Evolutionary conservation across 768 basidiomycete genomes (phyloP).

Genomic region (Lepiota venenata): DNA sequence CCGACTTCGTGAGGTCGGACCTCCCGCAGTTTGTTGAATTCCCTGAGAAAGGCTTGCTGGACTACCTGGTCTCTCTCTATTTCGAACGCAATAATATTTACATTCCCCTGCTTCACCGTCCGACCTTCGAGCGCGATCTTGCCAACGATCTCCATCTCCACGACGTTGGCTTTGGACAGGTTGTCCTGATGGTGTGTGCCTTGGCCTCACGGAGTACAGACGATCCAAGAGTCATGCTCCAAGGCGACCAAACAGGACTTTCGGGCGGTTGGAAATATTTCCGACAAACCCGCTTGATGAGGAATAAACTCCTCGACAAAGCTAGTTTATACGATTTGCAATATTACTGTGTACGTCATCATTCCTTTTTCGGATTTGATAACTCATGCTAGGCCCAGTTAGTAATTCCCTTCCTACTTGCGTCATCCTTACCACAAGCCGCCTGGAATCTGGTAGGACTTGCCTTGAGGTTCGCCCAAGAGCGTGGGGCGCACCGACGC

Average conservation of each 20-base stretch:
- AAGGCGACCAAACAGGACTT: slow-evolving; percentile 33
- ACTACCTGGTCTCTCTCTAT: slow-evolving; percentile 50
- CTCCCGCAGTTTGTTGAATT: slow-evolving; percentile 32
- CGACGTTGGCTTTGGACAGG: slow-evolving; percentile 48
- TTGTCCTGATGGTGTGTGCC: slow-evolving; percentile 66
- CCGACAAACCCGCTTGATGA: slow-evolving; percentile 57
- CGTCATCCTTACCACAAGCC: slow-evolving; percentile 46
- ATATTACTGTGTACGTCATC: slow-evolving; percentile 52
- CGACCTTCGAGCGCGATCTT: slow-evolving; percentile 54
- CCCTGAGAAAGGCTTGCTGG: slow-evolving; percentile 47
- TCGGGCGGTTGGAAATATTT: slow-evolving; percentile 62
- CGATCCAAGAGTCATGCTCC: slow-evolving; percentile 36
- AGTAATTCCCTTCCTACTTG: slow-evolving; percentile 30
- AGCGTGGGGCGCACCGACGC: slow-evolving; percentile 59
- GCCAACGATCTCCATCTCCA: slow-evolving; percentile 42
- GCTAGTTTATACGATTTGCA: slow-evolving; percentile 72
- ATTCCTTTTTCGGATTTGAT: background rate
- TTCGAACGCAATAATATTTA: slow-evolving; percentile 50
- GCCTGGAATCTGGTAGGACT: slow-evolving; percentile 56
- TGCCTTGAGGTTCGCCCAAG: slow-evolving; percentile 59
- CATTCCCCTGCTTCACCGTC: slow-evolving; percentile 64
- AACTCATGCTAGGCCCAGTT: slow-evolving; percentile 19
- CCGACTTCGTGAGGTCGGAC: slow-evolving; percentile 18
- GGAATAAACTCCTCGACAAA: slow-evolving; percentile 51
- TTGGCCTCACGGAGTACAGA: slow-evolving; percentile 57